Percentiles rank a stretch among this genome's conserved stretches.
Conservation (phyloP, 495 filamentous ascomycete species). For the Aspergillus carlsbadensis region DNA sequence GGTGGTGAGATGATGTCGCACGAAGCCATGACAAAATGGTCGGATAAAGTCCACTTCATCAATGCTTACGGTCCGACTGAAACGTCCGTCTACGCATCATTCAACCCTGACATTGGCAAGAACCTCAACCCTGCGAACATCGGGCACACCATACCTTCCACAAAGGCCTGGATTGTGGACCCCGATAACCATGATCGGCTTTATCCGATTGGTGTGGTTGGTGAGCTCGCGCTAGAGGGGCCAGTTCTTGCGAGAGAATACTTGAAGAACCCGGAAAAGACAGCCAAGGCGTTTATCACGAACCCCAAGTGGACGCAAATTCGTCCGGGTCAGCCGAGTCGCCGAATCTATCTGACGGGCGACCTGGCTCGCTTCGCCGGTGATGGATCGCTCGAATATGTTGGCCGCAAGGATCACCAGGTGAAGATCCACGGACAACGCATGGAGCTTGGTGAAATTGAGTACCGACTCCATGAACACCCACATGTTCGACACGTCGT, state of each 20-base stretch:
- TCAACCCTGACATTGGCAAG: conserved; percentile 16
- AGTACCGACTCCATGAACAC: conserved; percentile 21
- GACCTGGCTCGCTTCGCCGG: conserved; percentile 16
- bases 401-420: conserved; percentile 33
- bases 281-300: conserved; percentile 41
- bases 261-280: conserved; percentile 40
- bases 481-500: conserved; percentile 41
- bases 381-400: conserved; percentile 16
- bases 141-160: background rate
- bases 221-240: conserved; percentile 49
- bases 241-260: conserved; percentile 48
- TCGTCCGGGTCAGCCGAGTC: background rate
- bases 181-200: conserved; percentile 44
- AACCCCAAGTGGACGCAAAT: background rate
- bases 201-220: conserved; percentile 45
- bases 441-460: conserved; percentile 42
- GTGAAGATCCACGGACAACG: conserved; percentile 40
- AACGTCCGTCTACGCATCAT: conserved; percentile 24
- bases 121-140: conserved; percentile 5
- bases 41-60: conserved; percentile 27
- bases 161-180: conserved; percentile 49
- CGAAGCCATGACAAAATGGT: conserved; percentile 29
- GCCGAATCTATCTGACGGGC: conserved; percentile 29
- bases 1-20: conserved; percentile 41
- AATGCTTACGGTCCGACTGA: conserved; percentile 55